These are phyloP conservation scores for Penicillium nordicum DNA, from an alignment of 2,329 filamentous ascomycete species.

Conservation along the genomic window DNA sequence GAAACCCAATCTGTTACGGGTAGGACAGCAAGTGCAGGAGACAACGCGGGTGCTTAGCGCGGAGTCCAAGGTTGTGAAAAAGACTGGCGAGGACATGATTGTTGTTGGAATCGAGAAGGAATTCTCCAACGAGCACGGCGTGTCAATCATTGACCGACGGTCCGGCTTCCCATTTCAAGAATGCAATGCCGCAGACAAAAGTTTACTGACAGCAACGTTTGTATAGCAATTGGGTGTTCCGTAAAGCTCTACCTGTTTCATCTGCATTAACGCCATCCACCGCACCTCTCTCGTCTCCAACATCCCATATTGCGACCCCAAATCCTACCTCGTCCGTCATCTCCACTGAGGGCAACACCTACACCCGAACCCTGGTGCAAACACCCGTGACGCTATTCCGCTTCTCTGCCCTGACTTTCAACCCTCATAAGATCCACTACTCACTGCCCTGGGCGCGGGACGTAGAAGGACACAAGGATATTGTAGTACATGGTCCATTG, in stretches of 20 bases:
- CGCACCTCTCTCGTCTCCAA: conserved; percentile 2
- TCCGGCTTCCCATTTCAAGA: conserved; percentile 17
- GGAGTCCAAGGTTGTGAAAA: conserved; percentile 52
- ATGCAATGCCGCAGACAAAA: neutral
- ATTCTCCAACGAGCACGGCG: conserved; percentile 51
- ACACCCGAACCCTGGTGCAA: conserved; percentile 36
- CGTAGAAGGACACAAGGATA: conserved; percentile 43
- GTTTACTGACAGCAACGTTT: neutral
- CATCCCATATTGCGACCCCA: conserved; percentile 14
- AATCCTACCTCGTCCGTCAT: conserved; percentile 21
- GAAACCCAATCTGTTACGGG: conserved; percentile 43
- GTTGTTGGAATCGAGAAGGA: conserved; percentile 63
- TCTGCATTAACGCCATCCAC: conserved; percentile 5
- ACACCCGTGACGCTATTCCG: conserved; percentile 43
- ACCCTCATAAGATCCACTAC: conserved; percentile 46
- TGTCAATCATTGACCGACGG: conserved; percentile 55
- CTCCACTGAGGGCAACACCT: conserved; percentile 21
- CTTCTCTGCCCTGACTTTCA: conserved; percentile 45
- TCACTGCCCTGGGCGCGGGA: conserved; percentile 43
- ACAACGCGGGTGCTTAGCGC: conserved; percentile 55
- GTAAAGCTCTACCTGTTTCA: conserved; percentile 34
- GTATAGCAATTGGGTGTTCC: conserved; percentile 46
- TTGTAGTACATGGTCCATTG: conserved; percentile 45
- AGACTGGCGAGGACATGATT: conserved; percentile 59
- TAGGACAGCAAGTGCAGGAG: conserved; percentile 57